Conservation (phyloP, 805 yeast genomes). For the Yarrowia sp. region DNA sequence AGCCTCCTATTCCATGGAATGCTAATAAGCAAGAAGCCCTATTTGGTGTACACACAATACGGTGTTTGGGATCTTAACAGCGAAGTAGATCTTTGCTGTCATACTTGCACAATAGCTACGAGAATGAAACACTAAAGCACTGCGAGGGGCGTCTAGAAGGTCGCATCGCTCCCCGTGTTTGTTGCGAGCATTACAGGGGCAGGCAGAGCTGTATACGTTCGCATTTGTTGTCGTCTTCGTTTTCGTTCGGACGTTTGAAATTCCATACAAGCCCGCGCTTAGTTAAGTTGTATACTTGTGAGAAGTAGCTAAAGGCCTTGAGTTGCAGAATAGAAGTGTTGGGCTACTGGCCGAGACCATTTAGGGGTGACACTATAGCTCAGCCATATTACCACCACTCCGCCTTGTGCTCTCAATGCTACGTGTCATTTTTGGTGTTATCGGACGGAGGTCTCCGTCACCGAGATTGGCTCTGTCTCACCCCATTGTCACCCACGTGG, state of each 20-base stretch:
- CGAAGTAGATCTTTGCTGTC: not conserved
- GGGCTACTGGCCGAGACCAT: not conserved
- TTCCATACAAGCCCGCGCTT: not conserved
- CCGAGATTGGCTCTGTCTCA: not conserved
- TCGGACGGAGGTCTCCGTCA: not conserved
- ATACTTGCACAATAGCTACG: not conserved
- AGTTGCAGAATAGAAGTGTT: not conserved
- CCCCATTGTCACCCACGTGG: slow-evolving; percentile 2
- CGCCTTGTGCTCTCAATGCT: not conserved
- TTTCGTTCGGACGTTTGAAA: not conserved
- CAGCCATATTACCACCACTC: not conserved
- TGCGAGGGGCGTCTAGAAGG: not conserved
- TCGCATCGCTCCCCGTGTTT: not conserved
- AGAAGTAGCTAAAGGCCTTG: not conserved
- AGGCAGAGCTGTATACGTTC: not conserved
- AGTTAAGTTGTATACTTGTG: not conserved
- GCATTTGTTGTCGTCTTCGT: not conserved
- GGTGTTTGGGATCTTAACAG: not conserved
- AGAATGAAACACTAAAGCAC: not conserved
- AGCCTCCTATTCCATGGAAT: not conserved
- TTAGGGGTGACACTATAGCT: not conserved
- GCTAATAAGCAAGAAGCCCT: not conserved
- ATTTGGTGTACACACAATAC: too few species aligned
- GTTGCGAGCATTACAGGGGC: not conserved
- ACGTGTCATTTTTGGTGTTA: not conserved